phyloP scores from a whole-genome alignment of 768 basidiomycete genomes.

The Boletus sp. region DNA sequence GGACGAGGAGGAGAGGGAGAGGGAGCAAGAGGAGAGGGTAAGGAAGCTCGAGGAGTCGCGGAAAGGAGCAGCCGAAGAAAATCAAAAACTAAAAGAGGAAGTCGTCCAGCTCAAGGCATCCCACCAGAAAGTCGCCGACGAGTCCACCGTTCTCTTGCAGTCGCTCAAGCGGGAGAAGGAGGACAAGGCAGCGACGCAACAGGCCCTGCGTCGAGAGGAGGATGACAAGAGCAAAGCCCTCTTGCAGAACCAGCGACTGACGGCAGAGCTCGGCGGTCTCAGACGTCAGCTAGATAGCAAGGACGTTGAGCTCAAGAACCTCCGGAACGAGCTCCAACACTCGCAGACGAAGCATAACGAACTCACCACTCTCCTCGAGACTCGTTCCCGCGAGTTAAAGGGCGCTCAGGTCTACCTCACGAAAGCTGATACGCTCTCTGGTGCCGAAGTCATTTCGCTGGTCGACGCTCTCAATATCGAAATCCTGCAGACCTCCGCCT shows the following conservation, averaged over 20 bases:
- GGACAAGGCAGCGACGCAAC: conserved; percentile 13
- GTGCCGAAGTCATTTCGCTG: conserved; percentile 40
- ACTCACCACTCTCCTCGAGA: conserved; percentile 31
- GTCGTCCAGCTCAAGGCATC: conserved; percentile 7
- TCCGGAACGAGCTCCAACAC: conserved; percentile 28
- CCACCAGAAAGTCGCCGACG: conserved; percentile 7
- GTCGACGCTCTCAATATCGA: conserved; percentile 47
- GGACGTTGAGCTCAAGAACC: conserved; percentile 25
- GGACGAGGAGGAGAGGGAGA: conserved; percentile 23
- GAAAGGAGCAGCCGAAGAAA: conserved; percentile 12
- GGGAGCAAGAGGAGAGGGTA: conserved; percentile 9
- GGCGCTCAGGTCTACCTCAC: conserved; percentile 44
- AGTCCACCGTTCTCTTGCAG: conserved; percentile 10
- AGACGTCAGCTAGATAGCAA: conserved; percentile 25
- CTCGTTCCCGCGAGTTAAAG: conserved; percentile 40
- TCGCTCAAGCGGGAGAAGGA: conserved; percentile 21
- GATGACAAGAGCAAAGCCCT: conserved; percentile 18
- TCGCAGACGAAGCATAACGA: conserved; percentile 26
- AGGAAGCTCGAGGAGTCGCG: conserved; percentile 18
- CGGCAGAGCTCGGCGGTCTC: conserved; percentile 12
- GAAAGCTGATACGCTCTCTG: conserved; percentile 43
- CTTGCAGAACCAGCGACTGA: conserved; percentile 13
- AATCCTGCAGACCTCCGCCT: conserved; percentile 45
- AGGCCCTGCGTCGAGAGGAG: conserved; percentile 21
- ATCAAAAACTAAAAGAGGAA: conserved; percentile 19